Percentiles rank a stretch among this genome's conserved stretches.
Evolutionary conservation across 2,329 filamentous ascomycete species (phyloP).

Genomic region (Phoma sp.): DNA sequence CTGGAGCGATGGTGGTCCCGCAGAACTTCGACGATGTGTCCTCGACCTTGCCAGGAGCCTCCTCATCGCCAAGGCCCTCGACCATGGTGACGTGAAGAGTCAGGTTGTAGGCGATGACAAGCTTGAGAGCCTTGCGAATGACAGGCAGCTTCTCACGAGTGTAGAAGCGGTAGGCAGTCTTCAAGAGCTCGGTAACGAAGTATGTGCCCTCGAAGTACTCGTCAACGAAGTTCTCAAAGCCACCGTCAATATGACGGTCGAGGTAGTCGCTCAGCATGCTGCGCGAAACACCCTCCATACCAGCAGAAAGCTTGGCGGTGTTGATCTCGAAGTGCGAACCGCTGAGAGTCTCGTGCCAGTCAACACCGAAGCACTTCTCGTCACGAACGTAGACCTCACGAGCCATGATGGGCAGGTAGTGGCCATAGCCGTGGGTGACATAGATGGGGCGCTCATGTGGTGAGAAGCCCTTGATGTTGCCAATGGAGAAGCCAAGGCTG

Average conservation of each 20-base stretch:
- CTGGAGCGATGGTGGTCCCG: slow-evolving; percentile 88
- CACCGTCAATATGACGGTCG: slow-evolving; percentile 90
- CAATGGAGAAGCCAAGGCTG: slow-evolving; percentile 84
- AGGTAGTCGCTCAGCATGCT: slow-evolving; percentile 88
- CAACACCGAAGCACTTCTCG: slow-evolving; percentile 88
- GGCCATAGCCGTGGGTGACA: slow-evolving; percentile 96
- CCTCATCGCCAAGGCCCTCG: slow-evolving; percentile 84
- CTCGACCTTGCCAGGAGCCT: slow-evolving; percentile 82
- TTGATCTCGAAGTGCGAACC: slow-evolving; percentile 83
- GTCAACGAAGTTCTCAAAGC: slow-evolving; percentile 91
- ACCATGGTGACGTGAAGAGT: slow-evolving; percentile 95
- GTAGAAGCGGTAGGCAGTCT: slow-evolving; percentile 94
- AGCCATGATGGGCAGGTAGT: slow-evolving; percentile 89
- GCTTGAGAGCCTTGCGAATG: slow-evolving; percentile 92
- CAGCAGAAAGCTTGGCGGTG: slow-evolving; percentile 87
- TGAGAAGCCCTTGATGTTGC: slow-evolving; percentile 88
- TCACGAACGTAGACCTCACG: slow-evolving; percentile 92
- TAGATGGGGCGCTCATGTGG: slow-evolving; percentile 72
- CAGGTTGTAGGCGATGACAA: slow-evolving; percentile 93
- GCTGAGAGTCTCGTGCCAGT: slow-evolving; percentile 86
- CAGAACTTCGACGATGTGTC: slow-evolving; percentile 85
- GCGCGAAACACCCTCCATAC: slow-evolving; percentile 83
- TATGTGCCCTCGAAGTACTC: slow-evolving; percentile 95
- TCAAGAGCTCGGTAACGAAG: slow-evolving; percentile 94
- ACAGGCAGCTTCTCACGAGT: slow-evolving; percentile 85